Percentiles rank a stretch among this genome's conserved stretches.
Evolutionary conservation across 1,284 basidiomycete species (phyloP).

Genomic region (Papiliotrema terrestris): DNA sequence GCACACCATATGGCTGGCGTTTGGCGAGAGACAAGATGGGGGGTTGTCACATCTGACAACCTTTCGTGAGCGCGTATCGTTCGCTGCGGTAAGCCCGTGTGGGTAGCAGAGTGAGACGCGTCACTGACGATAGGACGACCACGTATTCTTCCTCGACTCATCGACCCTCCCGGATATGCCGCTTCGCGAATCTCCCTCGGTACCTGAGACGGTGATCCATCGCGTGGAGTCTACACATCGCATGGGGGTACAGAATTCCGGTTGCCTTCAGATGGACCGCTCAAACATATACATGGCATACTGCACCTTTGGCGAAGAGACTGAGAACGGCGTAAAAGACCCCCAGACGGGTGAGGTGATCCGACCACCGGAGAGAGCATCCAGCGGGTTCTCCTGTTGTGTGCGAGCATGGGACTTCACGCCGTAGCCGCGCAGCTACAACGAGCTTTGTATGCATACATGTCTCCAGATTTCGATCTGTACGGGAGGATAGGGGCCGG

Average conservation of each 20-base stretch:
- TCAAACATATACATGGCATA: conserved; percentile 28
- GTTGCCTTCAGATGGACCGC: conserved; percentile 34
- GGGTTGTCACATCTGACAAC: conserved; percentile 16
- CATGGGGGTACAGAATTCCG: conserved; percentile 19
- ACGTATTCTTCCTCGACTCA: conserved; percentile 17
- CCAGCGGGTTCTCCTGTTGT: conserved; percentile 21
- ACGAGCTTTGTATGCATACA: not conserved
- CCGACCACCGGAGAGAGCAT: conserved; percentile 3
- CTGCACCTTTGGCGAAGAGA: conserved; percentile 22
- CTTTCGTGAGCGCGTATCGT: conserved; percentile 15
- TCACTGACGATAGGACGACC: not conserved
- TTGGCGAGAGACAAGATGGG: conserved; percentile 3
- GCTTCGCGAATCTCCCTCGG: conserved; percentile 42
- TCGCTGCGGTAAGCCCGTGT: conserved; percentile 16
- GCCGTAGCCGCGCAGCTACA: not conserved
- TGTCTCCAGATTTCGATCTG: not conserved
- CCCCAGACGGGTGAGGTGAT: not conserved
- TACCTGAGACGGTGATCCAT: conserved; percentile 28
- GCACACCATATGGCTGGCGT: conserved; percentile 14
- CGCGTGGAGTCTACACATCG: conserved; percentile 17
- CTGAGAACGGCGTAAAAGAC: not conserved
- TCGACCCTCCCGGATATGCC: conserved; percentile 42
- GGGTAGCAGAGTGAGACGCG: not conserved
- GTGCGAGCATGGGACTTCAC: conserved; percentile 35
- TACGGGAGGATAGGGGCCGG: too few relatives aligned